A percentile compares a stretch with the other conserved stretches of the same genome.
These are phyloP conservation scores for Spizellomyces punctatus DNA, from an alignment of 192 early-diverging fungal species.

Conservation along the genomic window DNA sequence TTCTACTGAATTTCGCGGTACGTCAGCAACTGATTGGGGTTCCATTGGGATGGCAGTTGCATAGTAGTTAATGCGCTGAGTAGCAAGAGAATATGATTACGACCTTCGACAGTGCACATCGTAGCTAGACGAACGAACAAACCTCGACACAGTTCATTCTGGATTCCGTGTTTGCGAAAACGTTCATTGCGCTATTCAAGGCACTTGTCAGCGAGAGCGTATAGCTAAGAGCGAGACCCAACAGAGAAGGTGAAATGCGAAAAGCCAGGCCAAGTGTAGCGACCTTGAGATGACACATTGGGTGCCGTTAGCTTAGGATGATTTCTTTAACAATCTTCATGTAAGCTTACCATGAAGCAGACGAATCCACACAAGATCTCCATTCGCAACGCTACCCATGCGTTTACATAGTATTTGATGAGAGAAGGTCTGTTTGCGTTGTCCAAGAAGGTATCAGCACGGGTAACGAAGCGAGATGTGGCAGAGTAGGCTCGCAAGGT, in stretches of 20 bases:
- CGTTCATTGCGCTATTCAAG: constrained; percentile 46
- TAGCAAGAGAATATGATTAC: neutral
- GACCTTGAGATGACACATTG: neutral
- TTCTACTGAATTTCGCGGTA: neutral
- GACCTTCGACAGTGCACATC: no score
- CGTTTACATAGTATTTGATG: constrained; percentile 5
- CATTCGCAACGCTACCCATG: constrained; percentile 28
- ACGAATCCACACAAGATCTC: neutral
- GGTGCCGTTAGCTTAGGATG: neutral
- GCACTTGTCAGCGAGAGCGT: constrained; percentile 73
- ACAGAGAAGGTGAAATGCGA: constrained; percentile 48
- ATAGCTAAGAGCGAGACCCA: constrained; percentile 79
- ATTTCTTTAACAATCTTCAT: neutral
- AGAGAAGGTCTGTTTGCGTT: constrained; percentile 9
- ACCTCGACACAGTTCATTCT: constrained; percentile 3
- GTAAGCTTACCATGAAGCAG: neutral
- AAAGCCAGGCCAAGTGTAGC: constrained; percentile 11
- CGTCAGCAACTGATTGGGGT: no score
- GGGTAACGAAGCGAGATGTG: neutral
- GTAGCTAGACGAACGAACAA: neutral
- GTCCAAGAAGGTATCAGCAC: neutral
- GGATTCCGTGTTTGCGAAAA: neutral
- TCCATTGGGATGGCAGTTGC: neutral
- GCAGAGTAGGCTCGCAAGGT: constrained; percentile 71
- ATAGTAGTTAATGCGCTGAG: neutral